A percentile compares a stretch with the other conserved stretches of the same genome.
phyloP scores from a whole-genome alignment of 495 filamentous ascomycete genomes.

The Tetracladium setigerum region DNA sequence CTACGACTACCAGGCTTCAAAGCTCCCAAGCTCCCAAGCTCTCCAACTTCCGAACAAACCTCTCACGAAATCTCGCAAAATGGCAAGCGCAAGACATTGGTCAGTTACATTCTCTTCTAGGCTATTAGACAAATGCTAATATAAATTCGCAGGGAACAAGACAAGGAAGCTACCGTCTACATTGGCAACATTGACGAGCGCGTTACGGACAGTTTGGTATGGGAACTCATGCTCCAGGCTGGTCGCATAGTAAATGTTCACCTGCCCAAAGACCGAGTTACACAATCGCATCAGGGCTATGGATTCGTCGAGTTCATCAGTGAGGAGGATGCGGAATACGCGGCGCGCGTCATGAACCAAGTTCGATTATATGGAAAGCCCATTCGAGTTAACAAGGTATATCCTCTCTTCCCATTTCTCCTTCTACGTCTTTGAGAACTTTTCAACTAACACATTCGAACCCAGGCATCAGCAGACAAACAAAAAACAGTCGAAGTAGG shows the following conservation, averaged over 20 bases:
- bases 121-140: slow-evolving; percentile 3
- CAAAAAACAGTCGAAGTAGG: slow-evolving; percentile 94
- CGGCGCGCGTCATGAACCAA: slow-evolving; percentile 92
- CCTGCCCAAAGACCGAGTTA: slow-evolving; percentile 94
- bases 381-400: slow-evolving; percentile 87
- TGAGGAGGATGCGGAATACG: slow-evolving; percentile 96
- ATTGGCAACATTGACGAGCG: slow-evolving; percentile 98
- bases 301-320: slow-evolving; percentile 97
- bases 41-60: slow-evolving; percentile 3
- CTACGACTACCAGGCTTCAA: slow-evolving; percentile 2
- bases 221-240: slow-evolving; percentile 96
- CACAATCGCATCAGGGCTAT: slow-evolving; percentile 93
- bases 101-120: slow-evolving; percentile 28
- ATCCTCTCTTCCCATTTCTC: slow-evolving; percentile 6
- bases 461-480: slow-evolving; percentile 80
- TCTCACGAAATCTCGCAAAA: slow-evolving; percentile 25
- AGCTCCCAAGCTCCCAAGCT: slow-evolving; percentile 10
- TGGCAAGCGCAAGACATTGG: slow-evolving; percentile 79
- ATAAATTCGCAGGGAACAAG: slow-evolving; percentile 70
- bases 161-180: slow-evolving; percentile 98
- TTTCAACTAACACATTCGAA: slow-evolving; percentile 7
- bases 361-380: slow-evolving; percentile 90
- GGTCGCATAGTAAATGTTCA: slow-evolving; percentile 97
- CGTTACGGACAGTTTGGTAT: slow-evolving; percentile 81
- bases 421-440: background rate